Evolutionary conservation across 148 eudicot species (phyloP).

Genomic region (Dianthus caryophyllus): DNA sequence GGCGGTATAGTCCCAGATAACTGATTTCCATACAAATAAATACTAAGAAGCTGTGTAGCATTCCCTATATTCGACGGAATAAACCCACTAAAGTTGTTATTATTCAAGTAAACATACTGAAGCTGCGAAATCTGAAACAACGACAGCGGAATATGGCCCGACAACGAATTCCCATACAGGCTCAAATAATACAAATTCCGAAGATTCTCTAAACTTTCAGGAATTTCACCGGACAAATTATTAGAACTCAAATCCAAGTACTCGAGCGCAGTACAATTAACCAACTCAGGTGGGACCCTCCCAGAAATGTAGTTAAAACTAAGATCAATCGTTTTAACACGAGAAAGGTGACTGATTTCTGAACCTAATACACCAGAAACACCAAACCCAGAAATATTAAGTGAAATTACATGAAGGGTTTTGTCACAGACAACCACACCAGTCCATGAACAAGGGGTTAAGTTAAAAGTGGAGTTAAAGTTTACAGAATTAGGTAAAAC

Average conservation of each 20-base stretch:
- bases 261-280: constrained; percentile 41
- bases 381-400: constrained; percentile 42
- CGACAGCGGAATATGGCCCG: constrained; percentile 44
- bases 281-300: constrained; percentile 42
- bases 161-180: constrained; percentile 42
- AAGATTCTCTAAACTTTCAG: constrained; percentile 20
- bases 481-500: constrained; percentile 42
- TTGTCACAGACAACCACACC: constrained; percentile 54
- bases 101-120: constrained; percentile 30
- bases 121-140: constrained; percentile 37
- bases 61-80: constrained; percentile 57
- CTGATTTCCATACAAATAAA: constrained; percentile 43
- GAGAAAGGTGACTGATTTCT: constrained; percentile 40
- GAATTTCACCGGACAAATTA: constrained; percentile 44
- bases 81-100: constrained; percentile 50
- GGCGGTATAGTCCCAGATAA: constrained; percentile 61
- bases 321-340: constrained; percentile 43
- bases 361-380: constrained; percentile 58
- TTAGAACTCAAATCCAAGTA: constrained; percentile 38
- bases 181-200: constrained; percentile 19
- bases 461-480: constrained; percentile 48
- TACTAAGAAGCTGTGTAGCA: constrained; percentile 24
- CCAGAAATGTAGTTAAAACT: constrained; percentile 42
- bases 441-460: constrained; percentile 67
- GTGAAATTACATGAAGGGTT: constrained; percentile 32